Evolutionary conservation across 2,329 filamentous ascomycete species (phyloP), one percentile per base, ranked within the genome.

Genomic region (Pseudogymnoascus sp.): DNA sequence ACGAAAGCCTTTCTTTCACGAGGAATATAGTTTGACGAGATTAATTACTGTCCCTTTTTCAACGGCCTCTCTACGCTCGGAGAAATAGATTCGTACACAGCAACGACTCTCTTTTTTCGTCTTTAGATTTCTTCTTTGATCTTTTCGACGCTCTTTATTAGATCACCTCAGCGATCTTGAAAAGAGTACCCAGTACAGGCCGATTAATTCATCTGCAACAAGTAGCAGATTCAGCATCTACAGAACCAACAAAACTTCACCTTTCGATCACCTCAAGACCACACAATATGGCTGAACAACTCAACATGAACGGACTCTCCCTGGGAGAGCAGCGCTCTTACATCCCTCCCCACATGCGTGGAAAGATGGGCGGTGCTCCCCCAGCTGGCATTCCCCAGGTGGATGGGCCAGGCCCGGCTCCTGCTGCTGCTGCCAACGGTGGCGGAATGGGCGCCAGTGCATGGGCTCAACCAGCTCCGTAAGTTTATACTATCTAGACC

Each of bases 331-430:
- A 79, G 70, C 87, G 88, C 73, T 89, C 89, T 64, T 95, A 95
- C 81, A 92, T 95, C 69, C 90, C 90, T 69, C 90, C 90, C 77
- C 91, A 95, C 77, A 86, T 93, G 82, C 87, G 90, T 74, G 80
- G 79, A 71, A 83, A 84, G 75, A 76, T 79, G 71, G 76, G 75
- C 64, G 73, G 65, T 64, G 70, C 67, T 23, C 61, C 62, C 62
- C 14, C 62, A 26, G 60, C 64, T n/a, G 59, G 12, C 34, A 39
- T 42, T 26, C 59, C 59, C 68, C 60, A 61, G 16, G 34, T 61
- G 4, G 59, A 61, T 42, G 59, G 59, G 39, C 34, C 34, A 39
- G 51, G 23, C 42, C 62, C 60, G 40, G 62, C 62, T 51, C 21
- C 60, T 47, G 23, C 62, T 57, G 23, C 60, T 47, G 23, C 62